These are phyloP conservation scores for Penicillium fuscoglaucum DNA, from an alignment of 2,329 filamentous ascomycete species.

Conservation along the genomic window DNA sequence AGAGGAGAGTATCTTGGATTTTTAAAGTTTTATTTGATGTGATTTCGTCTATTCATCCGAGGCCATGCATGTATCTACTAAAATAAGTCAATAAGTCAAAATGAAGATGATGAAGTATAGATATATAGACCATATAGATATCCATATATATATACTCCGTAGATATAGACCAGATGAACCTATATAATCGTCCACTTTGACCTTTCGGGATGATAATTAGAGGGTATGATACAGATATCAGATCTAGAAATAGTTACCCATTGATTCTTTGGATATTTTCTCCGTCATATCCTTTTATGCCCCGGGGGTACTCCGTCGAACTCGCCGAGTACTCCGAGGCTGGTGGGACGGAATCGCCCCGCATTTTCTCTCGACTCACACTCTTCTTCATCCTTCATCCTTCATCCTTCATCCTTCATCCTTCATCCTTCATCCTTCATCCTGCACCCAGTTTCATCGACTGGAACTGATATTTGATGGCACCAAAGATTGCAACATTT, in stretches of 20 bases:
- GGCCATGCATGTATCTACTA: not conserved
- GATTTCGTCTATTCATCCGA: not conserved
- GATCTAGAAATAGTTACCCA: not conserved
- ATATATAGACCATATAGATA: not conserved
- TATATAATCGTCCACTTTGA: not conserved
- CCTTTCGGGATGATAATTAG: no score
- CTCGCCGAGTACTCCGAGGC: no score
- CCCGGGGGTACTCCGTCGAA: no score
- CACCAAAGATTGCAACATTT: not conserved
- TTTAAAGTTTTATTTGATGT: not conserved
- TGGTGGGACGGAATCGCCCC: conserved; percentile 16
- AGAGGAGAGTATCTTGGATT: not conserved
- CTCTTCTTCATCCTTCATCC: conserved; percentile 4
- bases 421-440: no score
- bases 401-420: not conserved
- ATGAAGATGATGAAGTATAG: not conserved
- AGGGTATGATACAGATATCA: no score
- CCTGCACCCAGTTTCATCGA: not conserved
- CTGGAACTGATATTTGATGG: not conserved
- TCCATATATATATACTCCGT: no score
- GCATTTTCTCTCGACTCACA: conserved; percentile 6
- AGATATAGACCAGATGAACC: not conserved
- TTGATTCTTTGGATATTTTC: not conserved
- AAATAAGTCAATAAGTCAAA: not conserved
- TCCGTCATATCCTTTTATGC: no score